Evolutionary conservation across 345 rosid genomes (phyloP).

Genomic region (Aurinia saxatilis): DNA sequence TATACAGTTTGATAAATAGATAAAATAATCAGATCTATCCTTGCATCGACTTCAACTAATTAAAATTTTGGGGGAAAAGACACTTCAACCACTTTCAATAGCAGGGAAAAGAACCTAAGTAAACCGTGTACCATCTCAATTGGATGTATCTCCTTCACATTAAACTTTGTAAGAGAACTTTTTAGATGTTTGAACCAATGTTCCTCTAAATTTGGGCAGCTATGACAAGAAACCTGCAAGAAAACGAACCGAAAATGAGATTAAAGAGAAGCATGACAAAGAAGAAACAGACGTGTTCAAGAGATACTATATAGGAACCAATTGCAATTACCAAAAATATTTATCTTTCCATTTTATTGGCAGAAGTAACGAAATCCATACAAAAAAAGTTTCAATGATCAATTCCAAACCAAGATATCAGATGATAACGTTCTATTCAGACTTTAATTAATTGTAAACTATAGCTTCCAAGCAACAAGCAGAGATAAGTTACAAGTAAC

Average conservation of each 20-base stretch:
- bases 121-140: conserved; percentile 40
- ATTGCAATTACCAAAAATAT: not conserved
- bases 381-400: not conserved
- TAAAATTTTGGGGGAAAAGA: not conserved
- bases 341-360: not conserved
- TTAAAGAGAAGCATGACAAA: not conserved
- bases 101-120: not conserved
- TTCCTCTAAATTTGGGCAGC: conserved; percentile 42
- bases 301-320: not conserved
- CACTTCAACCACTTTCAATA: not conserved
- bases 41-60: not conserved
- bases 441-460: not conserved
- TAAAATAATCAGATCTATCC: not conserved
- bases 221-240: conserved; percentile 46
- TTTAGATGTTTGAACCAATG: conserved; percentile 28
- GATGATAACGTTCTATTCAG: not conserved
- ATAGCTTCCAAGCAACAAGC: not conserved
- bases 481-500: not conserved
- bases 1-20: not conserved
- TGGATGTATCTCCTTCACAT: conserved; percentile 35
- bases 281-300: not conserved
- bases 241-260: conserved; percentile 15
- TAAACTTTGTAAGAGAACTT: conserved; percentile 46
- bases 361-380: not conserved
- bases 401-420: not conserved